These are phyloP conservation scores for Prasinococcaceae sp. DNA, from an alignment of 139 green algal species.

Conservation along the genomic window DNA sequence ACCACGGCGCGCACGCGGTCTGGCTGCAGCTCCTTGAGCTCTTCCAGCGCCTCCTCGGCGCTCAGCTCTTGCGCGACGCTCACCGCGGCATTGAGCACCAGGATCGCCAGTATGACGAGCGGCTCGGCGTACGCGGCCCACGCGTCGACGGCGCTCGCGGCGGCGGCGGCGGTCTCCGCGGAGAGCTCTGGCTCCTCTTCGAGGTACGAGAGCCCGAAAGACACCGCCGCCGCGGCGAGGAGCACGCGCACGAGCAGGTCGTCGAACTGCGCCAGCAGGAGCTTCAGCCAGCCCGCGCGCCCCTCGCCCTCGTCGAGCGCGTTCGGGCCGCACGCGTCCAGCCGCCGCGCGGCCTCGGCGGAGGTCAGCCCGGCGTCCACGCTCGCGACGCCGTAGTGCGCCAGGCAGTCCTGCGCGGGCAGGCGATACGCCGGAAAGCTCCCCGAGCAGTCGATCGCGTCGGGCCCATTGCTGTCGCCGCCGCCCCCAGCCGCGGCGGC, in stretches of 20 bases:
- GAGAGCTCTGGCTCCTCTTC: conserved; percentile 45
- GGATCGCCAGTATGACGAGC: conserved; percentile 92
- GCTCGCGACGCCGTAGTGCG: too few relatives aligned
- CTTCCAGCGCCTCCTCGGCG: conserved; percentile 86
- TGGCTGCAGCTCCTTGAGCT: conserved; percentile 87
- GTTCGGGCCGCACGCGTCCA: conserved; percentile 56
- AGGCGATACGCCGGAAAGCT: too few relatives aligned
- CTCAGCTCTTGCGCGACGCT: conserved; percentile 96
- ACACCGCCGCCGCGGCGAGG: conserved; percentile 68
- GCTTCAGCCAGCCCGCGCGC: conserved; percentile 70
- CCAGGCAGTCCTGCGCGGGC: too few relatives aligned
- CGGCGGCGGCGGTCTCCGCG: too few relatives aligned
- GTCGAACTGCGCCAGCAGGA: conserved; percentile 92
- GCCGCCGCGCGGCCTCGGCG: conserved; percentile 31
- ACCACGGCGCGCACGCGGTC: conserved; percentile 62
- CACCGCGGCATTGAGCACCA: conserved; percentile 93
- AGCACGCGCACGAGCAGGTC: conserved; percentile 93
- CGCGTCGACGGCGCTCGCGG: too few relatives aligned
- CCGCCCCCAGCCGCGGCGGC: too few relatives aligned
- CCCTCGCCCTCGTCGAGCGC: conserved; percentile 62
- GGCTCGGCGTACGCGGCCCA: conserved; percentile 90
- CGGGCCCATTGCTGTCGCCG: too few relatives aligned
- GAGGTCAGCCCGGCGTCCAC: too few relatives aligned
- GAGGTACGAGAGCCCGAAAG: conserved; percentile 72
- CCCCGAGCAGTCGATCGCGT: too few relatives aligned